Evolutionary conservation across 2,329 filamentous ascomycete species (phyloP), one percentile per base, ranked within the genome.

Genomic region (Sporothrix protearum): DNA sequence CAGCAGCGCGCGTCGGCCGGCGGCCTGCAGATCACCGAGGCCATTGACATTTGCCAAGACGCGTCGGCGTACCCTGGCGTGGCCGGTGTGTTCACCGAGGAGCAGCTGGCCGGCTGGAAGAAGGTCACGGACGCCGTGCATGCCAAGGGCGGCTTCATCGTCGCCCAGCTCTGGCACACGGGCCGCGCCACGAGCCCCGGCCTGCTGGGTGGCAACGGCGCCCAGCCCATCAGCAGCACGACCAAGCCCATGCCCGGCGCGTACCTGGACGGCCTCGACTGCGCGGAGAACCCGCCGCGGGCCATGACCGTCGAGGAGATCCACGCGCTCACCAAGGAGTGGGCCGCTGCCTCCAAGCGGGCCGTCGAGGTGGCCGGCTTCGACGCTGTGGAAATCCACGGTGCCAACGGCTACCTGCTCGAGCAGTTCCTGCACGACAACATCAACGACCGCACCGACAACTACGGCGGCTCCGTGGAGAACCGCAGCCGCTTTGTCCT

Each of bases 301-400:
- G 87, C 85, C 3, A 87, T 94, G 86, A 89, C 87, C 0, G 80
- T 85, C 14, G 80, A 84, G 0, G 90, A 93, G 33, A 93, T 94
- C 68, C 81, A 88, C 64, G 78, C 84, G 0, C 83, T 89, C 73
- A 88, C 90, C 74, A 77, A 79, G 0, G 86, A 86, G 0, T 93
- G 85, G 78, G 85, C 83, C 0, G 82, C 80, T 0, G 85, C 86
- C 0, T 80, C 85, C 0, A 82, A 83, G 74, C 83, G 87, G 10
- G 86, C 82, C 1, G 16, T 75, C 49, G 80, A 36, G 14, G 71
- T 63, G 10, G 39, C 82, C 67, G 87, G 87, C 0, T 88, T 85
- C 42, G 80, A 83, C 64, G 82, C 80, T 9, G 78, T 84, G 0
- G 82, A 83, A 74, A 75, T 83, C 25, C 82, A 83, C 59, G 80